These are phyloP conservation scores for Arctium minus DNA, from an alignment of 129 eudicot genomes.

Conservation along the genomic window DNA sequence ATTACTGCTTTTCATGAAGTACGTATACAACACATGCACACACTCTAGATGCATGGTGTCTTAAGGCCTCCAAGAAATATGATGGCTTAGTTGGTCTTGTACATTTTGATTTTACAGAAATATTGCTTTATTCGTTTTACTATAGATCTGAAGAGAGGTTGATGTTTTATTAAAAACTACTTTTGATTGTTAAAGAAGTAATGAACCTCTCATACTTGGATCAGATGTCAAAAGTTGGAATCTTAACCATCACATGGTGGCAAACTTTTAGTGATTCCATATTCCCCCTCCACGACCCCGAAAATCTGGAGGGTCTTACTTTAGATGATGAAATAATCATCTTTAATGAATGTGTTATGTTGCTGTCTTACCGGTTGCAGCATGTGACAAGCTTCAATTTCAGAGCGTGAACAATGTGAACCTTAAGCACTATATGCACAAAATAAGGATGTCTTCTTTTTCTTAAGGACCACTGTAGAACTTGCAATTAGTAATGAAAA, in stretches of 20 bases:
- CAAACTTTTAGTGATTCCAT: neutral
- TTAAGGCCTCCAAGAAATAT: neutral
- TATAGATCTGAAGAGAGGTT: neutral
- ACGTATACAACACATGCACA: neutral
- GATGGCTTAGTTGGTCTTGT: neutral
- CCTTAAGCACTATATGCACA: slow-evolving; percentile 14
- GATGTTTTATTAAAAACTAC: neutral
- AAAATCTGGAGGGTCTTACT: neutral
- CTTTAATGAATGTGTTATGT: slow-evolving; percentile 26
- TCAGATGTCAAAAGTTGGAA: neutral
- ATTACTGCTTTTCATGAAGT: neutral
- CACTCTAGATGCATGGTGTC: neutral
- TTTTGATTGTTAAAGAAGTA: neutral
- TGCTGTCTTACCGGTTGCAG: slow-evolving; percentile 14
- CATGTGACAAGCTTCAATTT: slow-evolving; percentile 22
- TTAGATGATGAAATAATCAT: neutral
- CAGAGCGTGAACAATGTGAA: slow-evolving; percentile 26
- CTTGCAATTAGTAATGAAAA: slow-evolving; percentile 20
- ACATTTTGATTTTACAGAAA: neutral
- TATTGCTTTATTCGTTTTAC: neutral
- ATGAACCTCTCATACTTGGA: neutral
- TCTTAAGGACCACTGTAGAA: slow-evolving; percentile 20
- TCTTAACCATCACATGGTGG: slow-evolving; percentile 20
- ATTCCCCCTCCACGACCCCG: neutral
- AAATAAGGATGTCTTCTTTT: slow-evolving; percentile 20